Conservation (phyloP, 2,329 filamentous ascomycete genomes). For the Whalleya microplaca region DNA sequence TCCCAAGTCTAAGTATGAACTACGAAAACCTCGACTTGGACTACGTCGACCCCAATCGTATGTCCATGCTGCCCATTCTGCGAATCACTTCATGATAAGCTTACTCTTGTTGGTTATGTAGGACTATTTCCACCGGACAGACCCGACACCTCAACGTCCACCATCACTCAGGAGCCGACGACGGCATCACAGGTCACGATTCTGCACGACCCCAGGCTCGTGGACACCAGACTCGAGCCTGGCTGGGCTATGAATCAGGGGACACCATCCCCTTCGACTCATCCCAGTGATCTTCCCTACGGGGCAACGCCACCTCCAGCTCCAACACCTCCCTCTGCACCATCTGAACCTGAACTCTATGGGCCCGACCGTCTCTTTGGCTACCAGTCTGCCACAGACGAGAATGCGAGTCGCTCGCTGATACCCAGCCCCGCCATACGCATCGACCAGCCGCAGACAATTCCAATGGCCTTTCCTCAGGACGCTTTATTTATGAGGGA, state of each 20-base stretch:
- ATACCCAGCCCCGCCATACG: constrained; percentile 35
- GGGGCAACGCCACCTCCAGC: constrained; percentile 45
- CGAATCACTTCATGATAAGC: constrained; percentile 4
- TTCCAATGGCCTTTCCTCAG: constrained; percentile 41
- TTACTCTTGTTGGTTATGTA: constrained; percentile 21
- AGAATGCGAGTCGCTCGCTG: constrained; percentile 28
- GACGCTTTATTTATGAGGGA: constrained; percentile 32
- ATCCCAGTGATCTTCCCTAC: constrained; percentile 40
- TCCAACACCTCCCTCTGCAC: constrained; percentile 33
- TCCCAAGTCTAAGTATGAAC: constrained; percentile 25
- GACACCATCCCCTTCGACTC: constrained; percentile 39
- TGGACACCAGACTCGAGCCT: constrained; percentile 23
- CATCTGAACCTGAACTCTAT: constrained; percentile 48
- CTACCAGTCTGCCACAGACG: constrained; percentile 33
- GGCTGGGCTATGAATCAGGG: constrained; percentile 29
- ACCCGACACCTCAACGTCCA: constrained; percentile 20
- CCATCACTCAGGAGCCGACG: constrained; percentile 19
- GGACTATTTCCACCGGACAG: constrained; percentile 22
- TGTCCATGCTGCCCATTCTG: constrained; percentile 3
- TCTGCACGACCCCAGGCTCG: constrained; percentile 26
- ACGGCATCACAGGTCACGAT: constrained; percentile 35
- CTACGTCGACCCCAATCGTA: constrained; percentile 29
- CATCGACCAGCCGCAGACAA: constrained; percentile 44
- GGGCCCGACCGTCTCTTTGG: constrained; percentile 47
- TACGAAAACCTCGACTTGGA: constrained; percentile 25